Base-by-base conservation (phyloP, 768 basidiomycete genomes). In the Naganishia friedmannii region DNA sequence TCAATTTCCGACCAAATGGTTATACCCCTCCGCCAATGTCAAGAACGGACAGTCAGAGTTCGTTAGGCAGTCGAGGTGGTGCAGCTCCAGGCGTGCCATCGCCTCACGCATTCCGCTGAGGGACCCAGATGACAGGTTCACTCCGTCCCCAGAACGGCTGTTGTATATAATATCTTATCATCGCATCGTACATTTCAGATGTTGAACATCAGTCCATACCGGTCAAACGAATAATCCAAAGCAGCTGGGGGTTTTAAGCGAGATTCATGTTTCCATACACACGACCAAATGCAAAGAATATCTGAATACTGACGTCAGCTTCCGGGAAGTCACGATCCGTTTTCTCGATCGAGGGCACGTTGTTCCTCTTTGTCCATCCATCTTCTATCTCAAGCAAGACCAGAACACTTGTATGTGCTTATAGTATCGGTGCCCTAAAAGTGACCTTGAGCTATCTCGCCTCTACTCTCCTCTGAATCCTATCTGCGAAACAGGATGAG, bases 11-110 rank as follows among this genome's bases (percentile, higher is more conserved):
- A 8, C 53, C 46, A 2, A 54, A 66, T 45, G 60, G 60, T 13
- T 63, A 63, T 37, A 66, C 65, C 10, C 48, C 65, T 53, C 65
- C 65, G 31, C 53, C 53, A 17, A 66, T 66, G 46, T 53, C 65
- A 15, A 29, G 65, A n/a, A 51, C 65, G 46, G 31, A 34, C 53
- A 66, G 65, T 34, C 48, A 66, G 48, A 66, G 15, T 21, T 66
- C 65, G 13, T 3, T 28, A 37, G 60, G 39, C 60, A 45, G 60
- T 45, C 60, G 60, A 26, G 39, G 42, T 28, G 60, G 12, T 15
- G 12, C 37, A 29, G 37, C 39, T 8, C 37, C 31, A 17, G 34
- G 57, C 13, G 48, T 51, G 19, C n/a, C 48, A 51, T 26, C 48
- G 12, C 23, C 48, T 51, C 23, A 51, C n/a, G 48, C n/a, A 51